phyloP scores from a whole-genome alignment of 495 filamentous ascomycete genomes.

The Xylaria castorea region DNA sequence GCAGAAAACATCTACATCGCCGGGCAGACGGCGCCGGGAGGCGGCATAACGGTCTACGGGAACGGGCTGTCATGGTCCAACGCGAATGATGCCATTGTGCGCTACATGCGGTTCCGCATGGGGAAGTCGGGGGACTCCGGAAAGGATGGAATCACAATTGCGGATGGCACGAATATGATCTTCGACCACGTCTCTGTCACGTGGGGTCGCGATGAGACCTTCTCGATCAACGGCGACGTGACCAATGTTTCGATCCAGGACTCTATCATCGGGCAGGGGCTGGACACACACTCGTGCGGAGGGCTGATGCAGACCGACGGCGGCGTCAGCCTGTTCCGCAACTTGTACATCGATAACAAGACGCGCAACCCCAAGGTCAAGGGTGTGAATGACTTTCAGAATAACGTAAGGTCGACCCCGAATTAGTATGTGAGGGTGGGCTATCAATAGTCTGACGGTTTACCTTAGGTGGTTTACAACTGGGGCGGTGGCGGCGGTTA shows the following conservation, averaged over 20 bases:
- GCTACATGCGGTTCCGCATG: slow-evolving; percentile 49
- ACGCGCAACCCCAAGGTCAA: slow-evolving; percentile 41
- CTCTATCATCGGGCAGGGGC: slow-evolving; percentile 51
- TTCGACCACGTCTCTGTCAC: slow-evolving; percentile 49
- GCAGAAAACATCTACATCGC: slow-evolving; percentile 45
- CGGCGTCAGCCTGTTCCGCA: slow-evolving; percentile 43
- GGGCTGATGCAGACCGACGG: slow-evolving; percentile 41
- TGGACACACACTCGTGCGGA: slow-evolving; percentile 44
- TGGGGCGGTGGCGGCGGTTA: slow-evolving; percentile 46
- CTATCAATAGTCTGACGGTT: not conserved
- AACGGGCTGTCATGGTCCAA: slow-evolving; percentile 45
- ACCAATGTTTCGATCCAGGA: slow-evolving; percentile 49
- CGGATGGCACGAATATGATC: slow-evolving; percentile 47
- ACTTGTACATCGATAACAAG: slow-evolving; percentile 52
- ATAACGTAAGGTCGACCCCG: slow-evolving; percentile 29
- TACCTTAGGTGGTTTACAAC: slow-evolving; percentile 45
- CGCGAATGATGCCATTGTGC: slow-evolving; percentile 48
- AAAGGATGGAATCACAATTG: slow-evolving; percentile 50
- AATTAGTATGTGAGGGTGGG: not conserved
- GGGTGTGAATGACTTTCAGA: slow-evolving; percentile 41
- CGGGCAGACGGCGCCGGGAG: slow-evolving; percentile 49
- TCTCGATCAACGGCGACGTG: slow-evolving; percentile 46
- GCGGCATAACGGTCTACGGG: slow-evolving; percentile 46
- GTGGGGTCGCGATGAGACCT: slow-evolving; percentile 46
- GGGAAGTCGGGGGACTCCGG: slow-evolving; percentile 45